Evolutionary conservation across 306 rosid species (phyloP), one percentile per base, ranked within the genome.

Genomic region (Vicia sativa): DNA sequence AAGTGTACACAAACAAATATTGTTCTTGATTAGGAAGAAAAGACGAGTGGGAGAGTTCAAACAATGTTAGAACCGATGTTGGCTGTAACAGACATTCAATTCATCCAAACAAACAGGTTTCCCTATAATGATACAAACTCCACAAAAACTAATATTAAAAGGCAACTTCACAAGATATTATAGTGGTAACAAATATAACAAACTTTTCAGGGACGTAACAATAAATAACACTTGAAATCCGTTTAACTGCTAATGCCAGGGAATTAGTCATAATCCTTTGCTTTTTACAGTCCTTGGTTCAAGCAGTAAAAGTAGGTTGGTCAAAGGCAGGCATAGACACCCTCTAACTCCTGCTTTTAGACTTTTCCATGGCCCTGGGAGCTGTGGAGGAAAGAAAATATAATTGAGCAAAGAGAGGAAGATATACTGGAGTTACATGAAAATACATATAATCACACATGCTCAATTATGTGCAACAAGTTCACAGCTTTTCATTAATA

Each of bases 311-410:
- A 54, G 69, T 77, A 65, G 41, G 29, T 64, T 23, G 64, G 61
- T 78, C 81, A 48, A 62, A 75, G 29, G 78, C 79, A 79, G 75
- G 62, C 72, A 66, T 35, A 5, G 77, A 70, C 65, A 49, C 74
- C 38, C 53, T 68, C 80, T 88, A 85, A 76, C 73, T 71, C 77
- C 89, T 76, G 83, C 77, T 85, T 76, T 76, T 91, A 73, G 96
- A 86, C 79, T 90, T 90, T 57, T 87, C 98, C 96, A 80, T 78
- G 65, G 96, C 86, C 85, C 95, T 80, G 10, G 98, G 98, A 72
- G 98, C 98, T 93, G 85, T n/a, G 9, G 50, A 65, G n/a, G 77
- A 58, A 19, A 66, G 19, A 57, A 70, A 38, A 38, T 13, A 12
- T 7, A 48, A 34, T 57, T 79, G 8, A 73, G 71, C 56, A 59